Conservation (phyloP, 768 basidiomycete species). For the Brasilioporus rufonigricans region DNA sequence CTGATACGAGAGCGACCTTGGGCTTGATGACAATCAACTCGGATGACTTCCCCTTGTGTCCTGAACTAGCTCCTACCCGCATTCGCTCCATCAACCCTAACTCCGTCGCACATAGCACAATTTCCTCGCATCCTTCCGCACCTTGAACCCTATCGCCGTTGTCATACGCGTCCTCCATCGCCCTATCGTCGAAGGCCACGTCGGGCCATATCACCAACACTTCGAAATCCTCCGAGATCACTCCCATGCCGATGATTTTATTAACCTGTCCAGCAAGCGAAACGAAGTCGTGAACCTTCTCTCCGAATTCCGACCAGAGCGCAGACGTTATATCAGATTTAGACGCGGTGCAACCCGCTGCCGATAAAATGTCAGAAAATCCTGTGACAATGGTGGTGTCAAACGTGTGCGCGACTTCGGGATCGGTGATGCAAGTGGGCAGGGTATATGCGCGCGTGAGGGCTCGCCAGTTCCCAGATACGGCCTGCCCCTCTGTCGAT, state of each 20-base stretch:
- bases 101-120: conserved; percentile 35
- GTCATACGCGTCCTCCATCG: conserved; percentile 27
- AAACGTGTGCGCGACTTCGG: conserved; percentile 10
- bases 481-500: conserved; percentile 42
- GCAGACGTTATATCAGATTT: conserved; percentile 32
- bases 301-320: conserved; percentile 42
- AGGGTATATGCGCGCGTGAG: conserved; percentile 30
- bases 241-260: conserved; percentile 21
- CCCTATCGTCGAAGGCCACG: conserved; percentile 6
- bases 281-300: conserved; percentile 40
- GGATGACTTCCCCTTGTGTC: conserved; percentile 14
- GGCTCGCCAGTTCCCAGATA: conserved; percentile 43
- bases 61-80: conserved; percentile 6
- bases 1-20: conserved; percentile 33
- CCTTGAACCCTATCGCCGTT: conserved; percentile 11
- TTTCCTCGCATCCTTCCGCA: neutral
- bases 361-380: conserved; percentile 26
- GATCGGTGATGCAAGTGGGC: conserved; percentile 11
- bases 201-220: conserved; percentile 16
- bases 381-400: conserved; percentile 13
- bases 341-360: conserved; percentile 22
- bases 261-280: conserved; percentile 46
- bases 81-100: conserved; percentile 29
- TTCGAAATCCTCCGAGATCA: conserved; percentile 27
- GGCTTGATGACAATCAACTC: conserved; percentile 31